Evolutionary conservation across 208 protist species (phyloP).

Genomic region (Wallacemonas sp.): DNA sequence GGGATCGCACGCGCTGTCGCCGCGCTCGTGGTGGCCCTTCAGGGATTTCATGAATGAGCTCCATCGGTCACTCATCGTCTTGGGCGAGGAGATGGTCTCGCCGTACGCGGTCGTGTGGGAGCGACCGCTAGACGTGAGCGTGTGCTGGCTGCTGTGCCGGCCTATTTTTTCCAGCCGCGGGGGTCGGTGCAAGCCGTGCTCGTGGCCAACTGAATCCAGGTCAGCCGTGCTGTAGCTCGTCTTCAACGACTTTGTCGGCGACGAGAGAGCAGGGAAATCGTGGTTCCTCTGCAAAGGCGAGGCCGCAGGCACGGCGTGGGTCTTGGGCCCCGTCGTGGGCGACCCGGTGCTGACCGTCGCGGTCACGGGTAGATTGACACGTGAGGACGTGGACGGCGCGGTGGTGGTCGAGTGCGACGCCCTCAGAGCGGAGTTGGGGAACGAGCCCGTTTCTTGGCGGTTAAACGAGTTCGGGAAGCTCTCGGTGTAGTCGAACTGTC

Average conservation of each 20-base stretch:
- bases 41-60: conserved; percentile 33
- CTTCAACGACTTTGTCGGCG: neutral
- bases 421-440: conserved; percentile 1
- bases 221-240: conserved; percentile 13
- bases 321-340: neutral
- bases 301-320: no score
- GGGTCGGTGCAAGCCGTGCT: no score
- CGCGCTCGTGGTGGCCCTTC: conserved; percentile 18
- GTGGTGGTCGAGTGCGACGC: neutral
- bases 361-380: neutral
- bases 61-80: conserved; percentile 26
- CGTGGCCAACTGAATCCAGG: neutral
- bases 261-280: neutral
- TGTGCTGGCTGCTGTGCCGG: neutral
- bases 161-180: neutral
- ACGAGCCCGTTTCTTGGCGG: conserved; percentile 1
- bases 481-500: neutral
- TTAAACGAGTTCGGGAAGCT: neutral
- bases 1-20: neutral
- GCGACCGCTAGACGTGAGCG: neutral
- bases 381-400: neutral
- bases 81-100: conserved; percentile 11
- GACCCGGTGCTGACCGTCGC: neutral
- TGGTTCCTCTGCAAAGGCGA: no score
- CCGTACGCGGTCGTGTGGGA: neutral